Evolutionary conservation across 805 yeast species (phyloP), one percentile per base, ranked within the genome.

Genomic region (Sugiyamaella floridensis): DNA sequence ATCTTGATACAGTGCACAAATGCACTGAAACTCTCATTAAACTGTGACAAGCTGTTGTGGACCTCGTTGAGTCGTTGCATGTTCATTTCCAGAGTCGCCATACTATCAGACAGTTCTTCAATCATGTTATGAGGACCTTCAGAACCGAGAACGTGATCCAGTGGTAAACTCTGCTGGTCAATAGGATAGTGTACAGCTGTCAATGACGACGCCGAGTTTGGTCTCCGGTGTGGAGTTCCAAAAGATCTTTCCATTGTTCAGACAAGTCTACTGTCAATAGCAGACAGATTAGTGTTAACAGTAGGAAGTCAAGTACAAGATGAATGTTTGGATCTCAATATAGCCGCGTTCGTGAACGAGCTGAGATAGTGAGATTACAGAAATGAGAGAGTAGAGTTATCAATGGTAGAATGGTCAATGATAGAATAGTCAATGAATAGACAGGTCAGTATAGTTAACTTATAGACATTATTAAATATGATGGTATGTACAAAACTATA

Each of bases 1-100:
- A 88, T 81, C 63, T 85, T 80, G 48, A 89, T 68, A 1, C 96
- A 96, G 62, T 86, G 87, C 49, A 89, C 64, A 51, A 89, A 82
- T 41, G 90, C 74, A 1, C 87, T 82, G 60, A 89, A 80, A 1
- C 88, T 79, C 67, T 89, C 97, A 63, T 88, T 88, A 67, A 89
- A 83, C 28, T 74, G 71, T 2, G 76, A 74, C 18, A 89, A 67
- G 47, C 57, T 78, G 44, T 81, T 79, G 67, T 88, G 89, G 10
- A 84, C 76, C 48, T 67, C 68, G 49, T 79, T 79, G 40, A 88
- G 65, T 42, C 76, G 73, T n/a, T 74, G 71, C 68, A 86, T 72
- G 55, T 85, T 80, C 22, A 73, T 68, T 53, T 81, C 85, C 48
- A 88, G 69, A 18, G 80, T 83, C 2, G 64, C 63, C 50, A 70